Percentiles rank a stretch among this genome's conserved stretches.
phyloP scores from a whole-genome alignment of 768 basidiomycete species.

The Russula compacta region DNA sequence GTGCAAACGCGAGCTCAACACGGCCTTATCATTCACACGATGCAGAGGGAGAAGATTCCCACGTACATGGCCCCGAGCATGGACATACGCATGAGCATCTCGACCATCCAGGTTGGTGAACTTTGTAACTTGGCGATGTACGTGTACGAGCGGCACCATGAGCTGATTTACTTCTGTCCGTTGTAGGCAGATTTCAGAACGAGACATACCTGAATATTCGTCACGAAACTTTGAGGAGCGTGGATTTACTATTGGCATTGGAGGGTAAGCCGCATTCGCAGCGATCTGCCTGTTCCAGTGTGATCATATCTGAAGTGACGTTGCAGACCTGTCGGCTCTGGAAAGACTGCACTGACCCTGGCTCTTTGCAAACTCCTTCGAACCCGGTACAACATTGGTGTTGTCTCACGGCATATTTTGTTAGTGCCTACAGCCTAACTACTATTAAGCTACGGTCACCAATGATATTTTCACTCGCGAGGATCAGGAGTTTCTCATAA shows the following conservation, averaged over 20 bases:
- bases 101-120: constrained; percentile 66
- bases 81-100: constrained; percentile 94
- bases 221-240: constrained; percentile 81
- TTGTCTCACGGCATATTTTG: constrained; percentile 19
- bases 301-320: background rate
- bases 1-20: constrained; percentile 24
- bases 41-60: constrained; percentile 33
- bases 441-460: constrained; percentile 74
- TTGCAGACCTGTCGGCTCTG: constrained; percentile 88
- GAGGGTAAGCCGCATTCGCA: constrained; percentile 55
- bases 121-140: background rate
- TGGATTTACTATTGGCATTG: constrained; percentile 96
- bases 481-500: constrained; percentile 96
- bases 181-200: constrained; percentile 81
- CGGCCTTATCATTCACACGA: constrained; percentile 46
- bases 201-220: constrained; percentile 86
- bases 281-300: background rate
- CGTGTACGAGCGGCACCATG: background rate
- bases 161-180: background rate
- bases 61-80: constrained; percentile 62
- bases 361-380: constrained; percentile 79
- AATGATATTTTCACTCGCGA: constrained; percentile 99
- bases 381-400: constrained; percentile 85
- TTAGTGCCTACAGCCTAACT: constrained; percentile 15
- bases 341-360: constrained; percentile 91